phyloP scores from a whole-genome alignment of 2,329 filamentous ascomycete genomes.

The Blastomyces parvus region DNA sequence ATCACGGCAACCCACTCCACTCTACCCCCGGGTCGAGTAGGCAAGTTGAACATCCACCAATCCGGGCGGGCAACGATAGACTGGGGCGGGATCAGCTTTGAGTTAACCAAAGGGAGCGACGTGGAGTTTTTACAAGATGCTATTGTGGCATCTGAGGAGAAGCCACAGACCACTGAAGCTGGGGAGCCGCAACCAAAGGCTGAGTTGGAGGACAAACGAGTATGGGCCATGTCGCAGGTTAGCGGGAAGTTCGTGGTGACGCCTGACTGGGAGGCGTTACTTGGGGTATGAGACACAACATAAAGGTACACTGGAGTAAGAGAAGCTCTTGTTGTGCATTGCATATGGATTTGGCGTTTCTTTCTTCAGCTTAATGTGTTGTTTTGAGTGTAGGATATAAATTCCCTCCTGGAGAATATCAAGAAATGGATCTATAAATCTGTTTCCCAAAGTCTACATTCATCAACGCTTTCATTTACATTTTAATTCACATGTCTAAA shows the following conservation, averaged over 20 bases:
- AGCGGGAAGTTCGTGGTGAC: conserved; percentile 55
- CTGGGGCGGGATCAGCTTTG: conserved; percentile 53
- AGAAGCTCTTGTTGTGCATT: neutral
- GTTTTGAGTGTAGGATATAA: neutral
- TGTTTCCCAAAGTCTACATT: neutral
- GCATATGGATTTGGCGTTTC: neutral
- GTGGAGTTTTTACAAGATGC: conserved; percentile 54
- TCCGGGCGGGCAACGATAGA: conserved; percentile 53
- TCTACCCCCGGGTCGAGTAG: conserved; percentile 47
- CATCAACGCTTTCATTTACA: neutral
- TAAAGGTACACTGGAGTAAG: neutral
- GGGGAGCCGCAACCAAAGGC: conserved; percentile 18
- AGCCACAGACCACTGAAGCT: conserved; percentile 16
- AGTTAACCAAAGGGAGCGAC: conserved; percentile 47
- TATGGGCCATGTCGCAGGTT: conserved; percentile 52
- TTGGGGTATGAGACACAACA: conserved; percentile 20
- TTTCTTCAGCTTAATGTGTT: neutral
- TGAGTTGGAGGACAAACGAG: conserved; percentile 32
- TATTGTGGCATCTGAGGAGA: conserved; percentile 32
- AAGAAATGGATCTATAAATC: neutral
- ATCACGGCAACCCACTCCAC: conserved; percentile 32
- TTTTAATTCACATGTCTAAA: neutral
- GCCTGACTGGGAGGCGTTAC: conserved; percentile 50
- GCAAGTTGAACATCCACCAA: conserved; percentile 52
- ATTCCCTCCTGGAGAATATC: neutral